Evolutionary conservation across 352 stramenopile species (phyloP).

Genomic region (Globisporangium paddicum): DNA sequence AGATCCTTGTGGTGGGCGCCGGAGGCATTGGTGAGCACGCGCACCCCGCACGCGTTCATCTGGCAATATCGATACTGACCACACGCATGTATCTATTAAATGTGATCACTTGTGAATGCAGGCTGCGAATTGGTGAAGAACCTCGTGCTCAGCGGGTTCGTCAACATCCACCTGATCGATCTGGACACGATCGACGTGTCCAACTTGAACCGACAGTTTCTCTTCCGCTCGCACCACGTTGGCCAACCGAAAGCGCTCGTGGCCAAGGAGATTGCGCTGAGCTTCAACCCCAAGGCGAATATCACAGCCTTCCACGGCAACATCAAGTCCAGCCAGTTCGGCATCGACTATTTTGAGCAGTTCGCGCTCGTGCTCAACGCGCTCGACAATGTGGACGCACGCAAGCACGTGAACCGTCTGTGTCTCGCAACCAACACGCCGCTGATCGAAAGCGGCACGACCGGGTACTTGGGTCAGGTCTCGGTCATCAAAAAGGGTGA

Average conservation of each 20-base stretch:
- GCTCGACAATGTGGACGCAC: slow-evolving; percentile 98
- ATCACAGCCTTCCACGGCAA: slow-evolving; percentile 97
- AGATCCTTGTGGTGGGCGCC: slow-evolving; percentile 96
- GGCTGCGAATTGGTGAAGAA: slow-evolving; percentile 99
- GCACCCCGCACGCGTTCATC: not conserved
- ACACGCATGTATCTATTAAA: not conserved
- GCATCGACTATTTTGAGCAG: slow-evolving; percentile 94
- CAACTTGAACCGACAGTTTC: slow-evolving; percentile 99
- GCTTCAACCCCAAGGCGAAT: slow-evolving; percentile 87
- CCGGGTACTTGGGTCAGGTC: slow-evolving; percentile 97
- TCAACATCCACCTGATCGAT: slow-evolving; percentile 93
- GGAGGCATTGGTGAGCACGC: slow-evolving; percentile 92
- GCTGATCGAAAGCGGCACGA: slow-evolving; percentile 98
- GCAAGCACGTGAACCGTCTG: slow-evolving; percentile 98
- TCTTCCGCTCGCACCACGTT: slow-evolving; percentile 98
- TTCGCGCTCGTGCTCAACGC: slow-evolving; percentile 99
- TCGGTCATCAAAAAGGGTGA: slow-evolving; percentile 96
- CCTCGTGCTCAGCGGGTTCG: slow-evolving; percentile 96
- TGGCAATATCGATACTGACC: not conserved
- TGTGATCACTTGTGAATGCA: slow-evolving; percentile 11
- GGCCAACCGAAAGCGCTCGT: slow-evolving; percentile 95
- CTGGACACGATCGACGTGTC: slow-evolving; percentile 99
- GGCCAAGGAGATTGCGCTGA: slow-evolving; percentile 67
- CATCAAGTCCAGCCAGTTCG: slow-evolving; percentile 91
- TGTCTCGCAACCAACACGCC: slow-evolving; percentile 89